phyloP scores from a whole-genome alignment of 2,329 filamentous ascomycete genomes.

The Diaporthe amygdali region DNA sequence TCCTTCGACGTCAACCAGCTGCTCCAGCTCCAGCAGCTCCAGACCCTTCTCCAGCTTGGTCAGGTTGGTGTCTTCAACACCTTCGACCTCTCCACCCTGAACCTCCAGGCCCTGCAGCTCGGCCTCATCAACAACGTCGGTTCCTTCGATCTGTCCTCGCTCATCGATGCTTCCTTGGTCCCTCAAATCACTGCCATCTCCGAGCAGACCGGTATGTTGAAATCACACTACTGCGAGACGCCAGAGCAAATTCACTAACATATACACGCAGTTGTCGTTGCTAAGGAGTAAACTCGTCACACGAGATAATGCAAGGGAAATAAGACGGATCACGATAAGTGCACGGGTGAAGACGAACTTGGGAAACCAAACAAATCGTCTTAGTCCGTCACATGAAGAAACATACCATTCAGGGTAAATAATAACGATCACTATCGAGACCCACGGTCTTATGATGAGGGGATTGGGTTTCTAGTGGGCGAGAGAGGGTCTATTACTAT shows the following conservation, averaged over 20 bases:
- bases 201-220: constrained; percentile 22
- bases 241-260: background rate
- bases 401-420: constrained; percentile 15
- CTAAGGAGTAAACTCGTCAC: background rate
- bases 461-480: background rate
- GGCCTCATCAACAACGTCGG: constrained; percentile 34
- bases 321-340: background rate
- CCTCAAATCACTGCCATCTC: constrained; percentile 31
- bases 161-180: constrained; percentile 29
- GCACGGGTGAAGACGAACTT: background rate
- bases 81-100: constrained; percentile 33
- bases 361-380: background rate
- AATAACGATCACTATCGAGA: constrained; percentile 13
- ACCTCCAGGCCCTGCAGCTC: constrained; percentile 34
- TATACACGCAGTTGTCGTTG: background rate
- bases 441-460: background rate
- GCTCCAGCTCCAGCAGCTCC: constrained; percentile 47
- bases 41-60: constrained; percentile 41
- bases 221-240: background rate
- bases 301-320: background rate
- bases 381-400: constrained; percentile 14
- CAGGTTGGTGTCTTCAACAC: constrained; percentile 35
- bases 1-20: constrained; percentile 46
- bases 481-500: background rate
- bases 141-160: constrained; percentile 32